Evolutionary conservation across 108 stramenopile species (phyloP), one percentile per base, ranked within the genome.

Genomic region (Skeletonema tropicum): DNA sequence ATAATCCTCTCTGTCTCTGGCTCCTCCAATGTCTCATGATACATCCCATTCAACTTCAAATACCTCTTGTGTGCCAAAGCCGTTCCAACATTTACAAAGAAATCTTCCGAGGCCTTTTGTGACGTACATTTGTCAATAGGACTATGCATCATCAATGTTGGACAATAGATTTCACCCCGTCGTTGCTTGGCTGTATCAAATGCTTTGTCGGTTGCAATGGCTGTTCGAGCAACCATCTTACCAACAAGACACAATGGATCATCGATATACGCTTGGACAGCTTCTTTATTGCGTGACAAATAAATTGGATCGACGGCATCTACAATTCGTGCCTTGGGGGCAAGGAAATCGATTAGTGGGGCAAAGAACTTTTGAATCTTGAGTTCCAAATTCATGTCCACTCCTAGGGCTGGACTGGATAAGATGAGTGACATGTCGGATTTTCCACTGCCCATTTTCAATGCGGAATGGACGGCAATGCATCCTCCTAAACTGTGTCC

Each of bases 1-100:
- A 81, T 19, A 59, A 74, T 57, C 31, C 49, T 32, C 57, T 70
- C 68, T 2, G 64, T 70, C 55, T 81, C 80, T 6, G 80, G 80
- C 57, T 77, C 82, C 23, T 83, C 73, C 7, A 83, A 68, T 26
- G 68, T 9, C 55, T 82, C 82, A 23, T 82, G 82, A 23, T 62
- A 63, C 76, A 74, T 48, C 12, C 57, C 76, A 17, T 59, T 66
- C 11, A 73, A 33, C 23, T 45, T 60, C 13, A 83, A 58, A 62
- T 45, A 77, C 35, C 65, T 48, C 25, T 82, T 82, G 48, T 64
- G 68, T 13, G 36, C 30, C 23, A 61, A 10, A 13, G 72, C 48
- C 5, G 82, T 76, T 0, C 76, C 61, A 5, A 82, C 55, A 39
- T 77, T 61, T 23, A 17, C 23, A 48, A 82, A 77, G 32, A 77